Base-by-base conservation (phyloP, 768 basidiomycete genomes). In the Suillus luteus region DNA sequence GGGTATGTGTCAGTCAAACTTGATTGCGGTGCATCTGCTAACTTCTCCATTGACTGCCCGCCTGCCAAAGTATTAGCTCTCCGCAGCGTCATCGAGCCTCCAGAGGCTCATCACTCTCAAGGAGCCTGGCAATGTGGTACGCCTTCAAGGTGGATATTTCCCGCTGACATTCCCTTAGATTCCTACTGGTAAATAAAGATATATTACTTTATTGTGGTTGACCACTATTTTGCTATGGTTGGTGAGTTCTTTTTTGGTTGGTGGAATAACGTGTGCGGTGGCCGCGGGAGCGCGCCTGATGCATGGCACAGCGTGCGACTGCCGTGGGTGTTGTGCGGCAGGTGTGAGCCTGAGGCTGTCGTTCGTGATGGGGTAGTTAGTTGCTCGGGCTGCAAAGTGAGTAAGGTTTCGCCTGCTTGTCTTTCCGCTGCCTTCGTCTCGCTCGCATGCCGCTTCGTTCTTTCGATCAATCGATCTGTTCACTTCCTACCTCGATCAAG, bases 281-380 rank as follows among this genome's bases (percentile, higher is more conserved):
- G n/a, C 10, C 44, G 10, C 44, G n/a, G 44, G 44, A 46, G 44
- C 44, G 44, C n/a, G 44, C 44, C 44, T 46, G 44, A n/a, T 46
- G 44, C 10, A 22, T 46, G n/a, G 9, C n/a, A 46, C n/a, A 46
- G 44, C 44, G 44, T n/a, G 44, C 3, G n/a, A n/a, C 44, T n/a
- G 44, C 44, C 10, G n/a, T 46, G 44, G n/a, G 44, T 46, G 4
- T n/a, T 11, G 44, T 46, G 44, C 44, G 5, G n/a, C 10, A 11
- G 44, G n/a, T n/a, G 44, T 46, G 44, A 46, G 44, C 44, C n/a
- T 46, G 44, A 46, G 44, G 44, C 44, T 46, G n/a, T 46, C 9
- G 44, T 22, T 46, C 44, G 10, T n/a, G 44, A 22, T n/a, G 44
- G 44, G 44, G 5, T 11, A 46, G 10, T n/a, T 11, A 46, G 19